These are phyloP conservation scores for Aspergillus cavernicola DNA, from an alignment of 495 filamentous ascomycete species.

Conservation along the genomic window DNA sequence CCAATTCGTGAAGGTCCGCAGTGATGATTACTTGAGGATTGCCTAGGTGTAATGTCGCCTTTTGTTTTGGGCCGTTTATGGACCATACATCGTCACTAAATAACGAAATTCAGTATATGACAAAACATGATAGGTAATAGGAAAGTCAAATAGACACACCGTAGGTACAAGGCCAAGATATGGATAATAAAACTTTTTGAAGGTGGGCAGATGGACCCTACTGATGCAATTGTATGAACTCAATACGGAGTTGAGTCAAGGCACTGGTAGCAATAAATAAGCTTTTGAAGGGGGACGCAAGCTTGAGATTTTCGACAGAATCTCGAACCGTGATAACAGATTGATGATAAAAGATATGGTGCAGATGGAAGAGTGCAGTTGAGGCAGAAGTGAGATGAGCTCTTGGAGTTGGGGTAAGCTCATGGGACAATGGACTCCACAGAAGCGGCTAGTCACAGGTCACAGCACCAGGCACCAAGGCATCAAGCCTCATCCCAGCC, in stretches of 20 bases:
- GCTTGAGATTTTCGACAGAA: neutral
- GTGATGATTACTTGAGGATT: neutral
- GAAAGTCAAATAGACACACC: no score
- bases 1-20: neutral
- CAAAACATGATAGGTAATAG: neutral
- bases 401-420: neutral
- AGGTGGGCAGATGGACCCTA: no score
- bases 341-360: neutral
- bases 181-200: no score
- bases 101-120: neutral
- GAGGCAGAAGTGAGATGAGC: neutral
- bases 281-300: neutral
- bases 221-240: conserved; percentile 1
- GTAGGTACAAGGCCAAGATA: no score
- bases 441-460: no score
- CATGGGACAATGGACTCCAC: no score
- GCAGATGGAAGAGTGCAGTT: neutral
- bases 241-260: no score
- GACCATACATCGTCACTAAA: neutral
- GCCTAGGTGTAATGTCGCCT: neutral
- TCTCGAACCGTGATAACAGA: neutral
- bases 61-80: neutral
- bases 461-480: conserved; percentile 2
- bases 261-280: neutral
- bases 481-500: conserved; percentile 17